A percentile compares a stretch with the other conserved stretches of the same genome.
Evolutionary conservation across 371 early-diverging fungal genomes (phyloP).

Genomic region (Syncephalis fuscata): DNA sequence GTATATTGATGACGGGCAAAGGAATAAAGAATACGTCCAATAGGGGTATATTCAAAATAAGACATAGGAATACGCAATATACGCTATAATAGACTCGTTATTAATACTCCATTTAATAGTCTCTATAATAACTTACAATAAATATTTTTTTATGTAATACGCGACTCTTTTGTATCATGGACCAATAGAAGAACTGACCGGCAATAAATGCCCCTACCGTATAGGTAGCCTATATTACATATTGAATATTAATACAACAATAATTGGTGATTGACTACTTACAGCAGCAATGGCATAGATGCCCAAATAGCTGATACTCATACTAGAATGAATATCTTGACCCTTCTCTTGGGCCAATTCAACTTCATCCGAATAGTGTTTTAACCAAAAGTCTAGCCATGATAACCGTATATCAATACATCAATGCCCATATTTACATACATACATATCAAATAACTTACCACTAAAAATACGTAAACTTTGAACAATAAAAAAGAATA

Average conservation of each 20-base stretch:
- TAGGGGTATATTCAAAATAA: slow-evolving; percentile 62
- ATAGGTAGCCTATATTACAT: slow-evolving; percentile 6
- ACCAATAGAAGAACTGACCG: slow-evolving; percentile 17
- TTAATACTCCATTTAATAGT: too few species aligned
- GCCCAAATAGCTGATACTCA: slow-evolving; percentile 22
- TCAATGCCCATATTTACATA: background rate
- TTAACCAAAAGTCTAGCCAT: background rate
- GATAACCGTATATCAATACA: too few species aligned
- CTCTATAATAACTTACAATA: too few species aligned
- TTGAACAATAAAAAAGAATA: slow-evolving; percentile 24
- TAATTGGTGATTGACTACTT: background rate
- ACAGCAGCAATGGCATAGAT: slow-evolving; percentile 24
- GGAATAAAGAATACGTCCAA: slow-evolving; percentile 52
- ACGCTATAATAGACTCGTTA: too few species aligned
- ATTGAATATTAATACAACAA: too few species aligned
- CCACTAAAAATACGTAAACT: slow-evolving; percentile 22
- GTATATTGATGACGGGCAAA: slow-evolving; percentile 57
- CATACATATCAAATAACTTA: slow-evolving; percentile 1
- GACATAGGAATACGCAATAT: slow-evolving; percentile 28
- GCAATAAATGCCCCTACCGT: slow-evolving; percentile 17
- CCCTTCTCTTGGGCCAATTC: too few species aligned
- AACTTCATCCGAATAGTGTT: too few species aligned
- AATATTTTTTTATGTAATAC: slow-evolving; percentile 19
- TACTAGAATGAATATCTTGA: background rate
- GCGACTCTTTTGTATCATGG: slow-evolving; percentile 15